Percentiles rank a stretch among this genome's conserved stretches.
Evolutionary conservation across 176 grass and related monocot genomes (phyloP).

Genomic region (Ensete ventricosum): DNA sequence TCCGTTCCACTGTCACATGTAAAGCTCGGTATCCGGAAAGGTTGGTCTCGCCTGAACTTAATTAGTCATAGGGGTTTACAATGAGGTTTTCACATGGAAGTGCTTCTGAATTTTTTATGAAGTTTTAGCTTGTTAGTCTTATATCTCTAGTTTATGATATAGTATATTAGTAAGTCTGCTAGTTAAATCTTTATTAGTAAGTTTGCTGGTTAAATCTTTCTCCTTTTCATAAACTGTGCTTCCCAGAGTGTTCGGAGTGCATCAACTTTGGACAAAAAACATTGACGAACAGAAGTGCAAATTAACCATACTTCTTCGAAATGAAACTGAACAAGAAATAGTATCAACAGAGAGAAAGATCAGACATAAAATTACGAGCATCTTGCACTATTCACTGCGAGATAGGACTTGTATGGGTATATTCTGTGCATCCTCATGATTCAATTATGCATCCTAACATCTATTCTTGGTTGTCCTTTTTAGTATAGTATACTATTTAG

Average conservation of each 20-base stretch:
- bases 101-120: neutral
- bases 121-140: neutral
- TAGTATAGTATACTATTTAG: neutral
- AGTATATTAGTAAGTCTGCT: neutral
- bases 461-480: no score
- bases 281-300: slow-evolving; percentile 96
- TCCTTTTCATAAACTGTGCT: neutral
- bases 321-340: slow-evolving; percentile 73
- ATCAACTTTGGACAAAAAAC: slow-evolving; percentile 58
- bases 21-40: slow-evolving; percentile 36
- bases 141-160: neutral
- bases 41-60: neutral
- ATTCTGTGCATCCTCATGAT: neutral
- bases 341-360: slow-evolving; percentile 80
- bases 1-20: slow-evolving; percentile 32
- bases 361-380: slow-evolving; percentile 76
- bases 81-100: neutral
- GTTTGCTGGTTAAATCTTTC: neutral
- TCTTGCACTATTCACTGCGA: slow-evolving; percentile 55
- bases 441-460: no score
- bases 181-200: neutral
- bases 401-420: slow-evolving; percentile 80
- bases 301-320: slow-evolving; percentile 64
- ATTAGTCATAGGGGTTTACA: neutral
- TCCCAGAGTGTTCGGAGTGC: slow-evolving; percentile 35